These are phyloP conservation scores for Ophiostoma tasmaniense DNA, from an alignment of 2,329 filamentous ascomycete species.

Conservation along the genomic window DNA sequence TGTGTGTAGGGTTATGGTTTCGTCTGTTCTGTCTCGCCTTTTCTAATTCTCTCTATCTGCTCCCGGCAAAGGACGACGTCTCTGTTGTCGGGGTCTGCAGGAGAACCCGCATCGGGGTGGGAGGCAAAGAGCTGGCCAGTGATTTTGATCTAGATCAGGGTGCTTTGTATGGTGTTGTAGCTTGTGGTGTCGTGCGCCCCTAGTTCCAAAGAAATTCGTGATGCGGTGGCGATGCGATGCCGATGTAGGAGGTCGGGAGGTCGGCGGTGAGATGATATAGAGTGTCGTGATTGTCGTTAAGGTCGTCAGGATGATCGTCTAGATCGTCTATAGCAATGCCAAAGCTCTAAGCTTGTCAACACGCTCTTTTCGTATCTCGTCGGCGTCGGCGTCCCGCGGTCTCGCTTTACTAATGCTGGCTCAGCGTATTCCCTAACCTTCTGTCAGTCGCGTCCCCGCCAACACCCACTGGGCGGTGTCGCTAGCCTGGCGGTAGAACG, in stretches of 20 bases:
- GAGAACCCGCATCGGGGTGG: slow-evolving; percentile 24
- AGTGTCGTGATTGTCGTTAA: background rate
- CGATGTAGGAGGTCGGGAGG: background rate
- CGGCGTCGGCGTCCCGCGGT: background rate
- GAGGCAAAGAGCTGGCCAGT: background rate
- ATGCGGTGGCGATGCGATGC: slow-evolving; percentile 1
- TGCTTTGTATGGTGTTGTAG: background rate
- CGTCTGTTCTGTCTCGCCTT: background rate
- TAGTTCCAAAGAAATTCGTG: background rate
- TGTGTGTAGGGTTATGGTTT: background rate
- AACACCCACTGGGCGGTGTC: background rate
- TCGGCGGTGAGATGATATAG: background rate
- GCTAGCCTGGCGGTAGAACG: background rate
- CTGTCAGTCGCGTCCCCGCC: background rate
- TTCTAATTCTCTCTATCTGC: slow-evolving; percentile 11
- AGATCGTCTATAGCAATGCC: background rate
- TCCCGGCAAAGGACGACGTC: slow-evolving; percentile 25
- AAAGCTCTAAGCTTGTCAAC: background rate
- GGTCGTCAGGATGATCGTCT: background rate
- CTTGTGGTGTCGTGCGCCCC: background rate
- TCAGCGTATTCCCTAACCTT: background rate
- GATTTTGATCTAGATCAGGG: background rate
- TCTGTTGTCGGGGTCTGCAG: slow-evolving; percentile 23
- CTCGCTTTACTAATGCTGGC: slow-evolving; percentile 1
- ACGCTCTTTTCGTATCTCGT: background rate